phyloP scores from a whole-genome alignment of 257 asterid genomes.

The Solanum arcanum region DNA sequence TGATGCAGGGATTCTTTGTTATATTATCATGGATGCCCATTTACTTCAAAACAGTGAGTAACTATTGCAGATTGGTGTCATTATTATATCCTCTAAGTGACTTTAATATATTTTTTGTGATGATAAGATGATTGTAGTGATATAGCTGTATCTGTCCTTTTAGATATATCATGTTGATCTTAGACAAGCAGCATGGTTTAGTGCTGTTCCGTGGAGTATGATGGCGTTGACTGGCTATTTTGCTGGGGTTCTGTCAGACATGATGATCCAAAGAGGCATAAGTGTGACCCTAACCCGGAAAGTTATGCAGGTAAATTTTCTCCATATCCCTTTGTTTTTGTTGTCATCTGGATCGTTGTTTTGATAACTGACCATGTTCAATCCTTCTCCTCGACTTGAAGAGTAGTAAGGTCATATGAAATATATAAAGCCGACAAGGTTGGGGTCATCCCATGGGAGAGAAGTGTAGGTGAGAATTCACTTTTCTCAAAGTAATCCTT shows the following conservation, averaged over 20 bases:
- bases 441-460: neutral
- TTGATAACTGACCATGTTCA: neutral
- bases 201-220: conserved; percentile 97
- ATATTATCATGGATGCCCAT: conserved; percentile 99
- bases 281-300: conserved; percentile 85
- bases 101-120: neutral
- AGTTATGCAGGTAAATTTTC: conserved; percentile 71
- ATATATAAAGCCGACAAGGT: neutral
- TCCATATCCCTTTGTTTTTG: neutral
- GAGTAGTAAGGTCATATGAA: neutral
- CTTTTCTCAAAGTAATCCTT: neutral
- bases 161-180: conserved; percentile 86
- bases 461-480: neutral
- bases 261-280: conserved; percentile 67
- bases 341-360: neutral
- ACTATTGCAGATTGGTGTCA: neutral
- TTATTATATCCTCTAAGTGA: neutral
- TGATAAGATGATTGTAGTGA: neutral
- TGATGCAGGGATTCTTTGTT: conserved; percentile 83
- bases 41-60: conserved; percentile 73
- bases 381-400: neutral
- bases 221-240: conserved; percentile 85
- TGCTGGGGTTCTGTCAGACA: conserved; percentile 81
- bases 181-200: conserved; percentile 97
- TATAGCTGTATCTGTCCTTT: conserved; percentile 9